Evolutionary conservation across 2,329 filamentous ascomycete species (phyloP).

Genomic region (Teratosphaeria zuluensis): DNA sequence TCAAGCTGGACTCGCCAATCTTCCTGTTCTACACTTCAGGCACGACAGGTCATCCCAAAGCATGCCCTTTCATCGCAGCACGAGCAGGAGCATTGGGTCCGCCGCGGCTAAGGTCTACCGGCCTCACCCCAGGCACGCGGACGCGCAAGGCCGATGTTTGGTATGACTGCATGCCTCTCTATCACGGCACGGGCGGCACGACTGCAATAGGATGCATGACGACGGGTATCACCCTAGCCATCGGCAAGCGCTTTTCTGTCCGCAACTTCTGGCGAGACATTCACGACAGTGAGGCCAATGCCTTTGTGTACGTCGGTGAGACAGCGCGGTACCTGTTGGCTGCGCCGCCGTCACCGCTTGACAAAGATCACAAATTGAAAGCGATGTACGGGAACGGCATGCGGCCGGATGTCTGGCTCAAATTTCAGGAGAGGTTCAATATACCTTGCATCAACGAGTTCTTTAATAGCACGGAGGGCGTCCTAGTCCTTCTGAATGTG

Average conservation of each 20-base stretch:
- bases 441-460: conserved; percentile 59
- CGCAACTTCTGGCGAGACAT: conserved; percentile 64
- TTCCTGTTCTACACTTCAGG: conserved; percentile 66
- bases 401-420: conserved; percentile 58
- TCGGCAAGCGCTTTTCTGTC: conserved; percentile 59
- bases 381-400: conserved; percentile 58
- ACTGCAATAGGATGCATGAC: conserved; percentile 47
- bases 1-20: conserved; percentile 46
- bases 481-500: conserved; percentile 45
- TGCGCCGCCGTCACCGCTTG: conserved; percentile 52
- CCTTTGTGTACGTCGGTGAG: conserved; percentile 71
- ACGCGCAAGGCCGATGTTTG: conserved; percentile 45
- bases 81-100: conserved; percentile 33
- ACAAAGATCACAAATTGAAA: conserved; percentile 49
- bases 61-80: conserved; percentile 49
- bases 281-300: conserved; percentile 55
- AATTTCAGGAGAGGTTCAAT: conserved; percentile 54
- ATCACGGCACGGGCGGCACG: conserved; percentile 65
- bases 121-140: conserved; percentile 29
- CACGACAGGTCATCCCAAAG: conserved; percentile 68
- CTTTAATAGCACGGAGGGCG: conserved; percentile 68
- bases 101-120: conserved; percentile 28
- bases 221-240: conserved; percentile 48
- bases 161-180: conserved; percentile 70
- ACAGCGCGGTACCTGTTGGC: conserved; percentile 65